These are phyloP conservation scores for Cercospora sojina DNA, from an alignment of 2,329 filamentous ascomycete species.

Conservation along the genomic window DNA sequence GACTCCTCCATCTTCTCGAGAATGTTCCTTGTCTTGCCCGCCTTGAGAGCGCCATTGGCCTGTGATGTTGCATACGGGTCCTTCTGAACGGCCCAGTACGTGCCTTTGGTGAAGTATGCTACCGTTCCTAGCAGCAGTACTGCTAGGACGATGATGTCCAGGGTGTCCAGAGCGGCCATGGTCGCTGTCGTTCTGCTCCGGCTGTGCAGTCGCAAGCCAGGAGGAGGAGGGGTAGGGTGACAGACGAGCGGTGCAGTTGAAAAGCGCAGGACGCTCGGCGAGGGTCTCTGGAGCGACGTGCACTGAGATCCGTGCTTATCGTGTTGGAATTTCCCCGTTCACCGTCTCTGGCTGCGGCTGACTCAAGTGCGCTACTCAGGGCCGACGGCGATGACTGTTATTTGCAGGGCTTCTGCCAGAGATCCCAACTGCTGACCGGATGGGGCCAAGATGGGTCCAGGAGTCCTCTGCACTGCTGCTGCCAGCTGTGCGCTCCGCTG, in stretches of 20 bases:
- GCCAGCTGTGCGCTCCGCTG: neutral
- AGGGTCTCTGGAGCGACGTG: slow-evolving; percentile 1
- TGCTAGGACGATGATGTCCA: slow-evolving; percentile 90
- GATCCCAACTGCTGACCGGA: neutral
- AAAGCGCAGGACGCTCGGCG: slow-evolving; percentile 2
- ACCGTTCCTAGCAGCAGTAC: slow-evolving; percentile 80
- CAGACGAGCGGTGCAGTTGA: slow-evolving; percentile 9
- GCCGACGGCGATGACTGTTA: slow-evolving; percentile 4
- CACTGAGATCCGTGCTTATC: slow-evolving; percentile 7
- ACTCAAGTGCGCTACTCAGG: slow-evolving; percentile 3
- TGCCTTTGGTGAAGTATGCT: slow-evolving; percentile 97
- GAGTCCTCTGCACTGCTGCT: neutral
- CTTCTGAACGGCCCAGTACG: slow-evolving; percentile 83
- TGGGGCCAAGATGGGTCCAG: neutral
- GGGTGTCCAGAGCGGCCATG: slow-evolving; percentile 95
- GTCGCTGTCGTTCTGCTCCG: slow-evolving; percentile 29
- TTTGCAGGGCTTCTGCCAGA: neutral
- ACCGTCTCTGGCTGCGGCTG: slow-evolving; percentile 9
- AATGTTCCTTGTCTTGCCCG: slow-evolving; percentile 86
- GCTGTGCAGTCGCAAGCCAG: slow-evolving; percentile 1
- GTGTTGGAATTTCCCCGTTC: neutral
- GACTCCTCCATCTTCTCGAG: slow-evolving; percentile 94
- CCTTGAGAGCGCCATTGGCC: slow-evolving; percentile 67
- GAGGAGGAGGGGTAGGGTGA: neutral
- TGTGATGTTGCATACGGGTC: slow-evolving; percentile 82